Evolutionary conservation across 495 filamentous ascomycete genomes (phyloP), one percentile per base, ranked within the genome.

Genomic region (Trichoderma virens): DNA sequence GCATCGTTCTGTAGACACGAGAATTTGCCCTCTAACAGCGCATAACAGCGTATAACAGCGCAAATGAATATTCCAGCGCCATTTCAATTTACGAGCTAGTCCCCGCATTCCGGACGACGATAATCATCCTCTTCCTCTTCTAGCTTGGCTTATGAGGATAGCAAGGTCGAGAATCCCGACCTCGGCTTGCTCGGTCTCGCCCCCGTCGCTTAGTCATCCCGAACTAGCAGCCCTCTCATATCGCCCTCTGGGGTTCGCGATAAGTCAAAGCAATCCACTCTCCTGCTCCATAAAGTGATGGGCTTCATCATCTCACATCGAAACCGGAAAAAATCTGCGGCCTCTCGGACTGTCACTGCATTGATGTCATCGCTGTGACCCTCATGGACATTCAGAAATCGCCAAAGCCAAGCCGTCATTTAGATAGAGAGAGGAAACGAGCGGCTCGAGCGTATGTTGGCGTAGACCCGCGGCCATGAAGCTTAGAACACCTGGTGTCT

Each of bases 381-480:
- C 51, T 25, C 23, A 56, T 56, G 51, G 51, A 56, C 25, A 14
- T 16, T 16, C 51, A 56, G 51, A 23, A 56, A 25, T 28, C 51
- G 23, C 9, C 51, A 27, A 56, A 56, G 51, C 18, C 51, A 8
- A 56, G 25, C 16, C 51, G 51, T 13, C 51, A 56, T 9, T 11
- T 56, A 56, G 51, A 56, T 30, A 56, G 51, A 30, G 51, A 56
- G 51, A 27, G 51, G 51, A 56, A 56, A 30, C 51, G 51, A 30
- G 51, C 51, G 8, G 51, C 51, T 56, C 51, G 51, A 28, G 51
- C 51, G 51, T 56, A 56, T 28, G 51, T 56, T 30, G 51, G 3
- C 51, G 16, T 2, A 9, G 30, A 6, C 43, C 7, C n/a, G n/a
- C n/a, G n/a, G n/a, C n/a, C 5, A 47, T 16, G 16, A 25, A 23